These are phyloP conservation scores for Pleurotus tuber-regium DNA, from an alignment of 768 basidiomycete species.

Conservation along the genomic window DNA sequence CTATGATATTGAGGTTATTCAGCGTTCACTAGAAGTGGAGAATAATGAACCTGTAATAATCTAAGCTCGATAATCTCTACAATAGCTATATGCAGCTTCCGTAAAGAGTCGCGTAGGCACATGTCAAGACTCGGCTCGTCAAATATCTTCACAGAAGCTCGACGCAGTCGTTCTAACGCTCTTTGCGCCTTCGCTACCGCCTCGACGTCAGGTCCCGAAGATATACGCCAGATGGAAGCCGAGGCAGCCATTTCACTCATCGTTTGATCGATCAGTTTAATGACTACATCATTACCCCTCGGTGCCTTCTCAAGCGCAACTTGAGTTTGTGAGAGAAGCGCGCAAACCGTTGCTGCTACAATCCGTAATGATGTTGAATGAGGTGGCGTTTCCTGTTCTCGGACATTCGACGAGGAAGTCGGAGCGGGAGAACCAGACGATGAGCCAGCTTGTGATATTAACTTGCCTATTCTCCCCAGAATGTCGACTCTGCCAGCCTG, in stretches of 20 bases:
- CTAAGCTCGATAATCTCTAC: constrained; percentile 27
- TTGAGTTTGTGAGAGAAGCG: constrained; percentile 1
- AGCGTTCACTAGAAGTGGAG: background rate
- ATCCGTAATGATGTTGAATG: background rate
- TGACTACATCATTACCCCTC: background rate
- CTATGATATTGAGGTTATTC: constrained; percentile 11
- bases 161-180: constrained; percentile 57
- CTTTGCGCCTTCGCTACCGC: constrained; percentile 54
- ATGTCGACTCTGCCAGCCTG: constrained; percentile 47
- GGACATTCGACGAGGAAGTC: background rate
- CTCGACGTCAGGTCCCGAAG: constrained; percentile 17
- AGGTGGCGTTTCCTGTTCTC: background rate
- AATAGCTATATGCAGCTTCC: constrained; percentile 34
- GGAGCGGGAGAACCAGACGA: constrained; percentile 17
- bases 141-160: constrained; percentile 44
- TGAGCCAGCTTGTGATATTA: constrained; percentile 30
- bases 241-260: background rate
- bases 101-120: constrained; percentile 13
- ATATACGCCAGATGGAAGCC: constrained; percentile 13
- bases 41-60: constrained; percentile 26
- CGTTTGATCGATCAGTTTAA: constrained; percentile 1
- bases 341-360: background rate
- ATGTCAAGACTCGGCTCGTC: constrained; percentile 27
- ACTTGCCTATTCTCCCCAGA: constrained; percentile 44
- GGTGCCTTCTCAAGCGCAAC: background rate